phyloP scores from a whole-genome alignment of 2,329 filamentous ascomycete species.

The Botrytis tulipae region DNA sequence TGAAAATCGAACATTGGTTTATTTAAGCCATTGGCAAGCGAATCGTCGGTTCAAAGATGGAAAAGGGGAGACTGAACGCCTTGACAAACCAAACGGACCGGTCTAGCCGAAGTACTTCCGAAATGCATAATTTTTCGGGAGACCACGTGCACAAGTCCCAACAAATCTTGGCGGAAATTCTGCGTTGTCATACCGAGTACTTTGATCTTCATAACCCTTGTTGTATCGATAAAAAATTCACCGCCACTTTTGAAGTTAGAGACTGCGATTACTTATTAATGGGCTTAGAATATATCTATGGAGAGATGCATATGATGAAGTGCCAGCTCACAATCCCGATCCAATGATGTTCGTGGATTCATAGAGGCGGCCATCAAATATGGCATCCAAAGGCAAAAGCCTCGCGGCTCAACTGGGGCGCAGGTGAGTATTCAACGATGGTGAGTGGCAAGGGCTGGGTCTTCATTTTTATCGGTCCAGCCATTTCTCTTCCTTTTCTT shows the following conservation, averaged over 20 bases:
- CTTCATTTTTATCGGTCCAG: slow-evolving; percentile 4
- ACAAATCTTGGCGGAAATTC: slow-evolving; percentile 5
- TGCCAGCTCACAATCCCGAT: slow-evolving; percentile 1
- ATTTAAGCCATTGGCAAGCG: not conserved
- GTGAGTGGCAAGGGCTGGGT: not conserved
- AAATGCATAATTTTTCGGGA: not conserved
- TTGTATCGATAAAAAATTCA: slow-evolving; percentile 7
- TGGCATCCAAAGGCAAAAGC: not conserved
- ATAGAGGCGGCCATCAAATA: not conserved
- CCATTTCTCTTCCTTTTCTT: not conserved
- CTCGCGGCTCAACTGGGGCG: slow-evolving; percentile 2
- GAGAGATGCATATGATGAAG: not conserved
- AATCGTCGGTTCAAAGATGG: not conserved
- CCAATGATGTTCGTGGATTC: not conserved
- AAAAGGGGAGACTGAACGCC: not conserved
- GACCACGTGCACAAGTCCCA: not conserved
- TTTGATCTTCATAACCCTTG: slow-evolving; percentile 5
- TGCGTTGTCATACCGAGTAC: slow-evolving; percentile 5
- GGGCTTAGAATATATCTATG: not conserved
- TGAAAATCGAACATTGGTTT: not conserved
- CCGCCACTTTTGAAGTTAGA: slow-evolving; percentile 8
- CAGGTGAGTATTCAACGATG: not conserved
- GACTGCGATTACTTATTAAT: not conserved
- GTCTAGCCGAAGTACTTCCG: not conserved
- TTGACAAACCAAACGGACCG: not conserved